A percentile compares a stretch with the other conserved stretches of the same genome.
These are phyloP conservation scores for Sporothrix euskadiensis DNA, from an alignment of 2,329 filamentous ascomycete genomes.

Conservation along the genomic window DNA sequence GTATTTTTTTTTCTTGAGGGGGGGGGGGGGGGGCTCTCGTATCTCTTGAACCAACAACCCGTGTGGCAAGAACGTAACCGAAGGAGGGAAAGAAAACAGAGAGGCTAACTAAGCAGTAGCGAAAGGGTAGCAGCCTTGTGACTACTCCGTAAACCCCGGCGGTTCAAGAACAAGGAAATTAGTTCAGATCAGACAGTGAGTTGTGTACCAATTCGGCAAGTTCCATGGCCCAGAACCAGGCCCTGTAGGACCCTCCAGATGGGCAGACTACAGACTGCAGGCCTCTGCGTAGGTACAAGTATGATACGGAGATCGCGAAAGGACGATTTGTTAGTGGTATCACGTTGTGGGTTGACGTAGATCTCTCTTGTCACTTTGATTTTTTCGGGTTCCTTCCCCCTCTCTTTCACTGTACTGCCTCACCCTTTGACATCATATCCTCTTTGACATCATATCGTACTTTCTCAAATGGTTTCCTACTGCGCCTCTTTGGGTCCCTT, in stretches of 20 bases:
- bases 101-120: neutral
- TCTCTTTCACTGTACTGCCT: neutral
- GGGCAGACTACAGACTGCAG: neutral
- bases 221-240: neutral
- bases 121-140: neutral
- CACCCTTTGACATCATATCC: neutral
- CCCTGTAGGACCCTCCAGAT: neutral
- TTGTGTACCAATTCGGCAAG: neutral
- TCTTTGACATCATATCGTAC: neutral
- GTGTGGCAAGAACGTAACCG: neutral
- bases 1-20: neutral
- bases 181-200: neutral
- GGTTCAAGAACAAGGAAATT: neutral
- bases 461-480: neutral
- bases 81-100: neutral
- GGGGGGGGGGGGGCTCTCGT: too few species aligned
- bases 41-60: neutral
- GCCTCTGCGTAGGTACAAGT: constrained; percentile 3
- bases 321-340: neutral
- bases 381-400: neutral
- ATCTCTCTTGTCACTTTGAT: neutral
- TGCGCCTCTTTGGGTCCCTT: neutral
- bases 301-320: neutral
- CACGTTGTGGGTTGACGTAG: neutral
- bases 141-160: neutral